Conservation (phyloP, 2,329 filamentous ascomycete genomes). For the Exophiala sideris region DNA sequence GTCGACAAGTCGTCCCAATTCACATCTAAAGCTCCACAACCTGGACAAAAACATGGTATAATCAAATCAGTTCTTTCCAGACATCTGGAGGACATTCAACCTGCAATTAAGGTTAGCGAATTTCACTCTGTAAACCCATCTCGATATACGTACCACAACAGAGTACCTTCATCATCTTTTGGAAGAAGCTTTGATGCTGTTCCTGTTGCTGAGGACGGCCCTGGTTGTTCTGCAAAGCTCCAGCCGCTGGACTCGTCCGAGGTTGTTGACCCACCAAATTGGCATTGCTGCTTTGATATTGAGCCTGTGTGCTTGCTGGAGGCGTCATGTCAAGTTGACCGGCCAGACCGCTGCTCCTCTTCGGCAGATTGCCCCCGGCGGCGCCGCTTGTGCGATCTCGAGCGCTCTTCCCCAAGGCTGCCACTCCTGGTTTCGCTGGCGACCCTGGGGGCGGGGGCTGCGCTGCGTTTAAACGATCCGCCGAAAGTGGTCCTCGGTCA, state of each 20-base stretch:
- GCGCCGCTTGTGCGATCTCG: slow-evolving; percentile 72
- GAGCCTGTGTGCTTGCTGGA: slow-evolving; percentile 86
- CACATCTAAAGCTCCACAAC: too few species aligned
- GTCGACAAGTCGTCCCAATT: too few species aligned
- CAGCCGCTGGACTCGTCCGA: slow-evolving; percentile 55
- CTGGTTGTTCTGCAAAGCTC: slow-evolving; percentile 57
- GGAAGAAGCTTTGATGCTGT: slow-evolving; percentile 74
- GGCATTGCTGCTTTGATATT: slow-evolving; percentile 93
- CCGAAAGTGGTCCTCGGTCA: slow-evolving; percentile 65
- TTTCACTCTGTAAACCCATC: not conserved
- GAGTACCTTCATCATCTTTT: slow-evolving; percentile 88
- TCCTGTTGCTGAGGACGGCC: slow-evolving; percentile 54
- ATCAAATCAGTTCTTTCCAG: not conserved
- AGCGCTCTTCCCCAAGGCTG: slow-evolving; percentile 55
- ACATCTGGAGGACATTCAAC: slow-evolving; percentile 3
- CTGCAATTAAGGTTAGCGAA: not conserved
- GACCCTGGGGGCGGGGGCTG: slow-evolving; percentile 78
- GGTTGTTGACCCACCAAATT: slow-evolving; percentile 68
- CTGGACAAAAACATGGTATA: too few species aligned
- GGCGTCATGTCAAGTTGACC: slow-evolving; percentile 68
- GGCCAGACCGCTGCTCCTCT: slow-evolving; percentile 32
- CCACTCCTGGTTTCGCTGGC: slow-evolving; percentile 71
- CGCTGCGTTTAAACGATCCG: slow-evolving; percentile 89
- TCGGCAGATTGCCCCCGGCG: slow-evolving; percentile 40
- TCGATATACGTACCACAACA: slow-evolving; percentile 70